phyloP scores from a whole-genome alignment of 306 rosid genomes.

The Fragaria nilgerrensis region DNA sequence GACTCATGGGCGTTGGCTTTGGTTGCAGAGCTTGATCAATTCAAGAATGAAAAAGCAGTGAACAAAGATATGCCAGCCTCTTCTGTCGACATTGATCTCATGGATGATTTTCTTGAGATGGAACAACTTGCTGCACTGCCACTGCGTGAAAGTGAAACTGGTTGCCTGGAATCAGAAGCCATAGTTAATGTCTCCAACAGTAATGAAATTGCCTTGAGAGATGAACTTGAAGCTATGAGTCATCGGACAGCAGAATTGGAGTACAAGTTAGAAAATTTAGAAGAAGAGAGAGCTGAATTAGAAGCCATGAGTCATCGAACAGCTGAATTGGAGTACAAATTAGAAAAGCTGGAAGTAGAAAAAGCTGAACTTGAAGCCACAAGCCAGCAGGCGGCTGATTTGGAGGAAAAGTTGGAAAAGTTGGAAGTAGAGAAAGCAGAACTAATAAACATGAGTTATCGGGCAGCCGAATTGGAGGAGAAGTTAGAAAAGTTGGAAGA shows the following conservation, averaged over 20 bases:
- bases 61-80: conserved; percentile 42
- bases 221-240: conserved; percentile 61
- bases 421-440: conserved; percentile 16
- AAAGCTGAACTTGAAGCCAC: conserved; percentile 46
- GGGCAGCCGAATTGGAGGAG: conserved; percentile 46
- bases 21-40: conserved; percentile 76
- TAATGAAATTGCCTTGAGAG: conserved; percentile 47
- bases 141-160: conserved; percentile 38
- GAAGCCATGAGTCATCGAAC: conserved; percentile 14
- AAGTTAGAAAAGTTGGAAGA: conserved; percentile 53
- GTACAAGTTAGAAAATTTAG: conserved; percentile 28
- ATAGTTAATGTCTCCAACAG: conserved; percentile 24
- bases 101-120: conserved; percentile 99
- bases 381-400: conserved; percentile 40
- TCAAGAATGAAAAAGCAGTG: conserved; percentile 61
- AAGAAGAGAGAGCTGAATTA: conserved; percentile 21
- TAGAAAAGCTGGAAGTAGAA: conserved; percentile 55
- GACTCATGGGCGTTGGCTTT: conserved; percentile 79
- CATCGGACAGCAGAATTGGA: conserved; percentile 44
- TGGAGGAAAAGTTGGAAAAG: conserved; percentile 46
- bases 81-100: conserved; percentile 63
- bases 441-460: conserved; percentile 40
- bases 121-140: conserved; percentile 78
- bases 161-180: conserved; percentile 38
- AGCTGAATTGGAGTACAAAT: conserved; percentile 32